Evolutionary conservation across 441 rosid genomes (phyloP), one percentile per base, ranked within the genome.

Genomic region (Aquilaria agallochum): DNA sequence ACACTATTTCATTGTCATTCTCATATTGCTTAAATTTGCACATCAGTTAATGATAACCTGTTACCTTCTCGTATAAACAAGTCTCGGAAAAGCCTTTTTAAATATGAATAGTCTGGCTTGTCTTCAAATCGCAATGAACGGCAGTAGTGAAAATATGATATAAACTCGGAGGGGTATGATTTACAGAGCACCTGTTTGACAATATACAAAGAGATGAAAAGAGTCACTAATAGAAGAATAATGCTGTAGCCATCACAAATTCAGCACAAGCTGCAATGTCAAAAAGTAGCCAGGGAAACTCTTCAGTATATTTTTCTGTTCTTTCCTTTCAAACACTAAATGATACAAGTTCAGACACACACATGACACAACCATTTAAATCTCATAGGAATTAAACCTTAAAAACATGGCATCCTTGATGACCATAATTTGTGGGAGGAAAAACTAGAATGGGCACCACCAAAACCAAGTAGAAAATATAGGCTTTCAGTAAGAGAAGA

Each of bases 1-100:
- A 33, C 32, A 2, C 11, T 13, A 36, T n/a, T 42, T 20, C 15
- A 34, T 47, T 9, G 40, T 9, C 31, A 42, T 36, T 46, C 20
- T 63, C 52, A 8, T 50, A n/a, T 56, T 49, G 7, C 7, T 5
- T 2, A 36, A 8, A 36, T 36, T 36, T 36, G 42, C 6, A 36
- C 42, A 36, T 36, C 6, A 36, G 42, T 3, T 14, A 42, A 52
- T 50, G 45, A 60, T 31, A 32, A 53, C 49, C 20, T 47, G 59
- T 55, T 50, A 95, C 99, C 91, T 88, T 95, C 99, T 63, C 97
- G 85, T 70, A 92, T 92, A 73, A 92, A 95, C 55, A 95, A 83
- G 70, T 95, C 99, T 50, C 98, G 87, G 74, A 95, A 95, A 66
- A 95, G 96, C 75, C 92, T 92, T 84, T 92, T 90, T 80, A 95